Evolutionary conservation across 345 rosid species (phyloP).

Genomic region (Corchorus capsularis): DNA sequence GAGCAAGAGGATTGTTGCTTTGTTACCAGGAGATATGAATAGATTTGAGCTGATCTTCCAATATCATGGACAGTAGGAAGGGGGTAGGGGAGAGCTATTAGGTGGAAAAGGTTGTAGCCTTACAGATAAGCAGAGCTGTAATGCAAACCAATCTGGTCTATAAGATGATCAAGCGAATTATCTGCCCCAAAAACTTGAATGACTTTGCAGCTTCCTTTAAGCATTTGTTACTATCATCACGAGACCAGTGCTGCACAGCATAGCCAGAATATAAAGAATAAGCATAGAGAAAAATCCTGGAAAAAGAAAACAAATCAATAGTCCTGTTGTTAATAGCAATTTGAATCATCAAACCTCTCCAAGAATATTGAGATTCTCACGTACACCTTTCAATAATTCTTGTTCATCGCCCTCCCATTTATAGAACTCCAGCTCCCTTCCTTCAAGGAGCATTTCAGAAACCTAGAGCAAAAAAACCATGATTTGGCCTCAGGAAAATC

Average conservation of each 20-base stretch:
- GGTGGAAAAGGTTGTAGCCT: not conserved
- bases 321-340: slow-evolving; percentile 6
- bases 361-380: slow-evolving; percentile 80
- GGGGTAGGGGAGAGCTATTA: not conserved
- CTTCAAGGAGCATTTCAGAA: slow-evolving; percentile 65
- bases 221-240: slow-evolving; percentile 81
- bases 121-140: not conserved
- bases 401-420: slow-evolving; percentile 64
- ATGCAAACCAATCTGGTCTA: slow-evolving; percentile 18
- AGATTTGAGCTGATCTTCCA: not conserved
- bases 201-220: slow-evolving; percentile 79
- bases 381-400: slow-evolving; percentile 61
- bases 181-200: slow-evolving; percentile 76
- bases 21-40: slow-evolving; percentile 8
- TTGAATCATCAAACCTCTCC: slow-evolving; percentile 61
- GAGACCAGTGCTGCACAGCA: slow-evolving; percentile 72
- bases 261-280: slow-evolving; percentile 10
- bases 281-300: slow-evolving; percentile 21
- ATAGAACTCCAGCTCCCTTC: slow-evolving; percentile 69
- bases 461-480: slow-evolving; percentile 46
- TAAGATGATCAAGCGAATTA: slow-evolving; percentile 72
- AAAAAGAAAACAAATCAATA: slow-evolving; percentile 13
- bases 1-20: not conserved
- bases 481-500: not conserved
- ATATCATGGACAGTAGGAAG: not conserved